Evolutionary conservation across 1,284 basidiomycete species (phyloP), one percentile per base, ranked within the genome.

Genomic region (Sanghuangporus weigelae): DNA sequence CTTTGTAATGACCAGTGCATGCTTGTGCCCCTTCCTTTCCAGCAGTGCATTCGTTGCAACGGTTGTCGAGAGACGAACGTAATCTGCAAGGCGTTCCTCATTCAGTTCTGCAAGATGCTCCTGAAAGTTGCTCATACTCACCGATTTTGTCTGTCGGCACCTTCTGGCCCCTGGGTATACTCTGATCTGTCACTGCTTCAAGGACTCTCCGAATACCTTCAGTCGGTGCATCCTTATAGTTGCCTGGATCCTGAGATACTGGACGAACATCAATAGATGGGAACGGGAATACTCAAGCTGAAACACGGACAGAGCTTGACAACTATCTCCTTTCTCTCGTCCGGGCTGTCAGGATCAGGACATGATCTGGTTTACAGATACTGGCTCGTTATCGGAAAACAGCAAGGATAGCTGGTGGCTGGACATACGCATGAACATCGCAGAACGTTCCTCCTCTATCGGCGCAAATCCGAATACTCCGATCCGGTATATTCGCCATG

Each of bases 31-130:
- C 73, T 95, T 96, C 44, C 96, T 87, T 73, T 98, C 96, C 5
- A 99, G 82, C 0, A 99, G 82, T 0, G 96, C 96, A 70, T 98
- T 99, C 16, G 96, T 99, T 0, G 94, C 96, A 2, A 98, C 95
- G 0, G 96, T 99, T 0, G 96, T 98, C 0, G 92, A 95, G 2
- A 98, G 79, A 16, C 95, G 85, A 67, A 97, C 95, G 72, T 93
- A 95, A 69, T 96, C 95, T 95, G 64, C 3, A 12, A 10, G 19
- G 35, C 12, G 56, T 53, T 44, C 61, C 42, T 1, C 59, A 40
- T 53, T 21, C n/a, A 44, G 58, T 60, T 46, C 38, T 35, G 2
- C 1, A n/a, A 19, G 44, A 46, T 46, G 16, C 44, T n/a, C 44
- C 10, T 46, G 44, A 16, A 46, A 46, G 44, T 46, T 46, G 26